Evolutionary conservation across 1,284 basidiomycete species (phyloP), one percentile per base, ranked within the genome.

Genomic region (Gymnopus androsaceus): DNA sequence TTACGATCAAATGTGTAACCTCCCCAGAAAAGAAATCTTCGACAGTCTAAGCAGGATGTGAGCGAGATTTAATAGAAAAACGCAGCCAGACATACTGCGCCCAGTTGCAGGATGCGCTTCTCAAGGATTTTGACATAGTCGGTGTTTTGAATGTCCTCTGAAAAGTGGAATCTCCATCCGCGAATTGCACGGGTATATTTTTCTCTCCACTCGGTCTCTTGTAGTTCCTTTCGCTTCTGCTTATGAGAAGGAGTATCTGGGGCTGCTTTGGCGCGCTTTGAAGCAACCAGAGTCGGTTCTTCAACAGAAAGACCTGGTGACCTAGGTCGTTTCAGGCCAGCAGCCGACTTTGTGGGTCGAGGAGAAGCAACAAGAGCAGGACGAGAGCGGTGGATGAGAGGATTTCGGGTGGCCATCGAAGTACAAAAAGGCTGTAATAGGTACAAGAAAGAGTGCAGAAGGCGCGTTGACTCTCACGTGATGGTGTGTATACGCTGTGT

Each of bases 171-270:
- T 17, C 79, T 83, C 76, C 89, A 94, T 25, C 72, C 77, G 1
- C 93, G 92, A 72, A 98, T 96, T 15, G 88, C 90, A 56, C 84
- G 83, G 54, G 81, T 82, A 72, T 95, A 98, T 75, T 94, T 97
- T 41, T 82, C 71, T 62, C 83, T 84, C 77, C 94, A 98, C 63
- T 92, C 88, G 17, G 80, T 78, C 59, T 84, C 81, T 62, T 83
- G 81, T 59, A 77, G 74, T 59, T 84, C 81, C 72, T 78, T 51
- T 76, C 74, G 51, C 7, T 25, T 36, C 23, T 52, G 44, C 36
- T 51, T 47, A 38, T 55, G 37, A 33, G 63, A 57, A 28, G 63
- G 57, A 34, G 60, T 49, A 15, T 58, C 48, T 30, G 55, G 47
- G 15, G 55, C 57, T 51, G 45, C 56, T 33, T 64, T 65, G 34